Evolutionary conservation across 352 stramenopile genomes (phyloP), one percentile per base, ranked within the genome.

Genomic region (Pythium pectinolyticum): DNA sequence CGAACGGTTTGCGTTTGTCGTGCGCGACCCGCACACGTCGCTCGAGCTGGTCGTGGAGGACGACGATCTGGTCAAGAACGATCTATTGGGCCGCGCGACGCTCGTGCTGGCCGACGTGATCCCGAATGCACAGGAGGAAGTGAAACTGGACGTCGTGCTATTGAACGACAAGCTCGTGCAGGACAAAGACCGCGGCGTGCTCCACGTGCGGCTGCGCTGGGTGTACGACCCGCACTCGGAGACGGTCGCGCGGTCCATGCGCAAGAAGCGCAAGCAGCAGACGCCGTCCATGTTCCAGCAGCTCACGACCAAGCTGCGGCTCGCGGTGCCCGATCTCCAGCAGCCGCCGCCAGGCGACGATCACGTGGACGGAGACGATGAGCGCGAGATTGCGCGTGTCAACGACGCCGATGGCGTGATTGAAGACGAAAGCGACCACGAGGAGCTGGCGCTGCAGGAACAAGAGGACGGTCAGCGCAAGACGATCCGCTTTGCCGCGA

Each of bases 1-100:
- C 73, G 80, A 92, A 47, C 57, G 57, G 28, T 89, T 89, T 37
- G 70, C 74, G 34, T 89, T 89, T 65, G 46, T 82, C 40, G 53
- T 89, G 34, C 65, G 67, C 19, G 75, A 88, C 57, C 19, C 63
- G 0, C 50, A 69, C 51, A 73, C 75, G 17, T 82, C 78, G 59
- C 70, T 92, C 27, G 72, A 85, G 60, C 50, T 92, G 49, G 51
- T 86, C 17, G 75, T 82, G 20, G 83, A 90, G 41, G 83, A 90
- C 46, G 76, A 86, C 45, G 83, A 92, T 58, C 73, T 66, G 34
- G 83, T 79, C n/a, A 72, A 82, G 43, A 90, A 92, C 64, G 83
- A 92, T 67, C 84, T 92, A 53, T 48, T 92, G 8, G 80, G 83
- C 14, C 74, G 78, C 28, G 80, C 78, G 25, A 69, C 89, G 37